Evolutionary conservation across 2,329 filamentous ascomycete species (phyloP).

Genomic region (Colletotrichum endophyticum): DNA sequence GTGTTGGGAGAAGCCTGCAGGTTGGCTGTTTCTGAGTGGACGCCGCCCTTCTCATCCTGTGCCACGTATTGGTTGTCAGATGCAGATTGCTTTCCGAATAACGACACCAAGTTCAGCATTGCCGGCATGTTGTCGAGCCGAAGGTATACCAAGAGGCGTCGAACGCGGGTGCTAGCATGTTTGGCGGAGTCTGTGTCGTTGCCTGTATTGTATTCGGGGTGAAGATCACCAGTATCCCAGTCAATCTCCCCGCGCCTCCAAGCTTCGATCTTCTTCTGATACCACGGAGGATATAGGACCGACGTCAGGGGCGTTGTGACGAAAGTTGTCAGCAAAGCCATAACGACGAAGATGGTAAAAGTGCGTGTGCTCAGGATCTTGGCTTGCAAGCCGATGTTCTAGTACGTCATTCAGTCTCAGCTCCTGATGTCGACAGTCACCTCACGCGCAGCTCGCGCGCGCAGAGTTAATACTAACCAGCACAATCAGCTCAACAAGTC

Average conservation of each 20-base stretch:
- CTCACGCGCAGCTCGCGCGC: background rate
- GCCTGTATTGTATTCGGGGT: conserved; percentile 28
- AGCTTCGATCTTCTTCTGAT: conserved; percentile 55
- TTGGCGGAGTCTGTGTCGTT: conserved; percentile 52
- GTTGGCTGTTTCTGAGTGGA: background rate
- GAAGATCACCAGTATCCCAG: conserved; percentile 64
- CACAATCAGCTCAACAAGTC: conserved; percentile 93
- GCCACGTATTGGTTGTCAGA: conserved; percentile 24
- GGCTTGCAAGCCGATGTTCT: conserved; percentile 79
- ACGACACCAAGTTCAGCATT: conserved; percentile 80
- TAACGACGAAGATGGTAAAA: conserved; percentile 94
- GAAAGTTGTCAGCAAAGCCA: conserved; percentile 89
- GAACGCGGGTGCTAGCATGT: conserved; percentile 52
- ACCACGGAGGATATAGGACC: conserved; percentile 73
- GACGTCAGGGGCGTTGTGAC: conserved; percentile 79
- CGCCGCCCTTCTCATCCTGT: background rate
- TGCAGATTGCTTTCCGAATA: conserved; percentile 62
- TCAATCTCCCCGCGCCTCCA: conserved; percentile 86
- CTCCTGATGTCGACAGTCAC: background rate
- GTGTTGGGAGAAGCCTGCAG: background rate
- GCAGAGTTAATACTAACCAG: conserved; percentile 59
- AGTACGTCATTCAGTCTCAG: background rate
- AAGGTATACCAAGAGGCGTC: conserved; percentile 78
- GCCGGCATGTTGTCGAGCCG: conserved; percentile 85
- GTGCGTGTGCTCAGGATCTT: conserved; percentile 80